These are phyloP conservation scores for Saprolegnia parasitica DNA, from an alignment of 352 stramenopile species.

Conservation along the genomic window DNA sequence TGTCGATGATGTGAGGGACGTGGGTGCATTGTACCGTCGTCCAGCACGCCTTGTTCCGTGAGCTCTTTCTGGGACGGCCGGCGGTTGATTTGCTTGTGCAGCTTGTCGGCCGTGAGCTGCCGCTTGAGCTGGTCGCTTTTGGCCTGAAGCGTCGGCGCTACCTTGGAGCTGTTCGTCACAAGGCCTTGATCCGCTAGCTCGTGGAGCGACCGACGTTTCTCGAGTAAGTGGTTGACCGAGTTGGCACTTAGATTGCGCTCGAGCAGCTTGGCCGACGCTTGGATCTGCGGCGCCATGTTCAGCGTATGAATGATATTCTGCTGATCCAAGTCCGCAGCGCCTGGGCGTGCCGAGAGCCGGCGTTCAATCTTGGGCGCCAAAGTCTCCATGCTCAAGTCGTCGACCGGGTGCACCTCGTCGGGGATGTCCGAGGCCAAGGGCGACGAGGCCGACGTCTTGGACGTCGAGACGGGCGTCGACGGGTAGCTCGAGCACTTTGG, in stretches of 20 bases:
- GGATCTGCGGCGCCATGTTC: slow-evolving; percentile 50
- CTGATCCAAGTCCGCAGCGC: slow-evolving; percentile 51
- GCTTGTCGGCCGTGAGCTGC: slow-evolving; percentile 68
- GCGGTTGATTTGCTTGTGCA: slow-evolving; percentile 65
- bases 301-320: slow-evolving; percentile 45
- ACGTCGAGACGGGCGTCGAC: slow-evolving; percentile 27
- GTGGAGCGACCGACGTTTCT: slow-evolving; percentile 63
- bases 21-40: slow-evolving; percentile 34
- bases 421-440: slow-evolving; percentile 32
- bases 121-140: slow-evolving; percentile 73
- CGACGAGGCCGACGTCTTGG: slow-evolving; percentile 30
- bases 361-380: slow-evolving; percentile 68
- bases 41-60: slow-evolving; percentile 52
- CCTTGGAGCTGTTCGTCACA: slow-evolving; percentile 41
- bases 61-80: slow-evolving; percentile 60
- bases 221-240: slow-evolving; percentile 59
- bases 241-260: slow-evolving; percentile 70
- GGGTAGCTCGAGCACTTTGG: slow-evolving; percentile 25
- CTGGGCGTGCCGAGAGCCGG: slow-evolving; percentile 49
- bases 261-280: slow-evolving; percentile 70
- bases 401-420: slow-evolving; percentile 38
- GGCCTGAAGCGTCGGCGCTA: slow-evolving; percentile 72
- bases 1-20: too few species aligned
- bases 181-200: slow-evolving; percentile 70
- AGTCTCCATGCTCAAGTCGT: slow-evolving; percentile 48